Base-by-base conservation (phyloP, 2,329 filamentous ascomycete species). In the Allantophomopsis cytisporea region DNA sequence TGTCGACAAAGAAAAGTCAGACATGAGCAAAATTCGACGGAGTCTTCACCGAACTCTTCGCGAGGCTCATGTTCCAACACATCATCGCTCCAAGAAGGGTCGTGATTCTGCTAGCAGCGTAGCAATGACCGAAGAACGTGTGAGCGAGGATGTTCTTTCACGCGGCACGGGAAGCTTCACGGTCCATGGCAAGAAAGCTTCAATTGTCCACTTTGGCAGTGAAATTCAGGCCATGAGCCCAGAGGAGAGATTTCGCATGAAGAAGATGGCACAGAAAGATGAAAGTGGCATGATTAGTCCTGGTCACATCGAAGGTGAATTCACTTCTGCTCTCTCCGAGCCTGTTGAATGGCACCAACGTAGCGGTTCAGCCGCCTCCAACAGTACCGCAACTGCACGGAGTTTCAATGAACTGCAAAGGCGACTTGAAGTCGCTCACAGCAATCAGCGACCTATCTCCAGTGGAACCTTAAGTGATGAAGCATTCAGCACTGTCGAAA, bases 141-240 rank as follows among this genome's bases (percentile, higher is more conserved):
- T 58, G 45, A 51, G 71, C 61, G 64, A 82, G 31, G 82, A 85
- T 48, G 77, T 82, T 10, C 68, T 98, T 11, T 68, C 82, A 6
- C 77, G 91, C 36, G 81, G 82, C 11, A 76, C 83, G 11, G 86
- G 86, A 5, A 94, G 85, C 51, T 98, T 98, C 58, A 94, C 91
- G 4, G 80, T 98, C 4, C 91, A 98, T 54, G 89, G 91, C 44
- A 98, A 96, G 65, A 96, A 98, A 60, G 91, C 91, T 2, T 94
- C 87, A 1, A 84, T 98, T 41, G 85, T 98, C 49, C 93, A 85
- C n/a, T 93, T 98, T 55, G 87, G 88, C 7, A 78, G 80, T n/a
- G 89, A 94, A 50, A 79, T 94, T 64, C 80, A 89, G 52, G 80
- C 73, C 43, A 75, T 88, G 60, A 71, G 80, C 1, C 70, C 76